phyloP scores from a whole-genome alignment of 192 early-diverging fungal genomes.

The Phycomyces blakesleeanus region DNA sequence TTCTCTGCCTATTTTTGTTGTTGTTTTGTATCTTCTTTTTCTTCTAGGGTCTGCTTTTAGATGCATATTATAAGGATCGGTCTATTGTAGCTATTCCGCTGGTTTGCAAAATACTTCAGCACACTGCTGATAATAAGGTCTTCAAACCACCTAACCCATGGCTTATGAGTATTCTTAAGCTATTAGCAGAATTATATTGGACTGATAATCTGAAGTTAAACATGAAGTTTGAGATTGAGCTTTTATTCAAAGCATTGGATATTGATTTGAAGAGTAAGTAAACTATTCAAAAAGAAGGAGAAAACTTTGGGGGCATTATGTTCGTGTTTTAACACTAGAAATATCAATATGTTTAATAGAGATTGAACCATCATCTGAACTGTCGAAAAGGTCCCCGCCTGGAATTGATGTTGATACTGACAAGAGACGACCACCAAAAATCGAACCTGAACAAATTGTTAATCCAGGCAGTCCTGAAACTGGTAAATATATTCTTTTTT shows the following conservation, averaged over 20 bases:
- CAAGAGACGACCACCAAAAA: background rate
- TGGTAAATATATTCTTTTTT: background rate
- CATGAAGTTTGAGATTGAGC: slow-evolving; percentile 96
- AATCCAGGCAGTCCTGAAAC: background rate
- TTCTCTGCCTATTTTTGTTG: too few relatives aligned
- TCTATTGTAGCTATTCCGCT: slow-evolving; percentile 95
- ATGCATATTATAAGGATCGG: slow-evolving; percentile 83
- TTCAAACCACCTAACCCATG: slow-evolving; percentile 98
- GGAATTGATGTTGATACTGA: slow-evolving; percentile 23
- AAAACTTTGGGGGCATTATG: background rate
- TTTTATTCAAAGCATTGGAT: slow-evolving; percentile 86
- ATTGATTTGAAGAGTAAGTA: slow-evolving; percentile 67
- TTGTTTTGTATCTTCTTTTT: too few relatives aligned
- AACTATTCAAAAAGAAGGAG: background rate
- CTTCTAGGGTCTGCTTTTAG: slow-evolving; percentile 74
- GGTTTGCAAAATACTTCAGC: slow-evolving; percentile 94
- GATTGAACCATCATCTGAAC: slow-evolving; percentile 60
- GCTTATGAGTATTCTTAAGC: slow-evolving; percentile 91
- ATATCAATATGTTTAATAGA: slow-evolving; percentile 33
- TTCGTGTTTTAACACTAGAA: background rate
- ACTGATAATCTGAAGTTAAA: slow-evolving; percentile 89
- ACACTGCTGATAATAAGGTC: slow-evolving; percentile 76
- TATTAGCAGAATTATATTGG: slow-evolving; percentile 90
- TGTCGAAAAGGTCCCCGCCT: slow-evolving; percentile 57
- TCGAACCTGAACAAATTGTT: background rate